Conservation (phyloP, 2,329 filamentous ascomycete species). For the Sordariomycetes sp. region DNA sequence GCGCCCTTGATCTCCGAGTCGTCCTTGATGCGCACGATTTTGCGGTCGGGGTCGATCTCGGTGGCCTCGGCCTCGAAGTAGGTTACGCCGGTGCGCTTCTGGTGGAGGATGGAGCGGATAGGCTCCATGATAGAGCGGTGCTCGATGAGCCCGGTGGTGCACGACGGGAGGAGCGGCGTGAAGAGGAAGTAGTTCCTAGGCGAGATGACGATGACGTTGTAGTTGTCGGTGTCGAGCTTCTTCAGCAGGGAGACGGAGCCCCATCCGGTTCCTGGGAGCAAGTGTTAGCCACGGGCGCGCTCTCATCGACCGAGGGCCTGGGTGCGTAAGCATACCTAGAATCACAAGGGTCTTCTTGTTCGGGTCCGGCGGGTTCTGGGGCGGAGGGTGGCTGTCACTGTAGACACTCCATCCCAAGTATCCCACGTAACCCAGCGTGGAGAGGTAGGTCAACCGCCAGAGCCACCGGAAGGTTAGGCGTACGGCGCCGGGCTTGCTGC, state of each 20-base stretch:
- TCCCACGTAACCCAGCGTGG: conserved; percentile 55
- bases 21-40: conserved; percentile 80
- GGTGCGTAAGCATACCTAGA: conserved; percentile 61
- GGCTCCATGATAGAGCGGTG: conserved; percentile 99
- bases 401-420: conserved; percentile 77
- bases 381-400: conserved; percentile 66
- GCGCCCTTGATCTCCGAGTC: conserved; percentile 87
- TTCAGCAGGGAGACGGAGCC: conserved; percentile 91
- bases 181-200: conserved; percentile 99
- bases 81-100: conserved; percentile 87
- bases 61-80: conserved; percentile 98
- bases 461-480: conserved; percentile 62
- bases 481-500: conserved; percentile 46
- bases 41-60: conserved; percentile 87
- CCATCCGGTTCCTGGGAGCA: conserved; percentile 75
- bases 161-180: conserved; percentile 92
- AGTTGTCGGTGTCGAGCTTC: conserved; percentile 97
- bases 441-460: conserved; percentile 76
- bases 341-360: conserved; percentile 95
- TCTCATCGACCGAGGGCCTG: neutral
- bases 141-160: conserved; percentile 94
- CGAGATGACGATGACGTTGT: conserved; percentile 96
- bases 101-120: conserved; percentile 86
- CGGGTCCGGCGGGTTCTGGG: conserved; percentile 71
- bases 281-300: neutral